Percentiles rank a stretch among this genome's conserved stretches.
Conservation (phyloP, 1,139 yeast species). For the Nakaseomyces bracarensis region DNA sequence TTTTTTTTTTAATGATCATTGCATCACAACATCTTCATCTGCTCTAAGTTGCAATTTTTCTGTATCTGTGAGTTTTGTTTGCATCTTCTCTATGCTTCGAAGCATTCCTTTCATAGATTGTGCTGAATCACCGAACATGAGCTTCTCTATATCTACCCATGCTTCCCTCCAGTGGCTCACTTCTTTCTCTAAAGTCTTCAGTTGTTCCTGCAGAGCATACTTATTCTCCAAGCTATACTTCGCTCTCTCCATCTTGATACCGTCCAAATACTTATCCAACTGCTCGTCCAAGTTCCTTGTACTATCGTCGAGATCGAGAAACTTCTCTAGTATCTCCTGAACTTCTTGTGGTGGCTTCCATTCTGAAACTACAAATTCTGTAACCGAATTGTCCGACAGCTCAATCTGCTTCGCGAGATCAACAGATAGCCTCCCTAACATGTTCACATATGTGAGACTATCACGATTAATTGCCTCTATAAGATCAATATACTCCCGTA, state of each 20-base stretch:
- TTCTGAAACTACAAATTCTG: conserved; percentile 17
- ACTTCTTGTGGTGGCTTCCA: conserved; percentile 23
- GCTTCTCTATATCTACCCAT: conserved; percentile 26
- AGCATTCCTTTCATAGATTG: conserved; percentile 26
- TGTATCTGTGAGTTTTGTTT: conserved; percentile 5
- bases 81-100: conserved; percentile 17
- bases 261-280: conserved; percentile 22
- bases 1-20: neutral
- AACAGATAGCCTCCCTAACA: conserved; percentile 23
- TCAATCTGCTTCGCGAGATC: conserved; percentile 25
- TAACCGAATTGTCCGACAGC: conserved; percentile 17
- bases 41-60: neutral
- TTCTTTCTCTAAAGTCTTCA: conserved; percentile 21
- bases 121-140: conserved; percentile 29
- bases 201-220: conserved; percentile 21
- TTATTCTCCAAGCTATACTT: conserved; percentile 27
- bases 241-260: conserved; percentile 28
- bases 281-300: conserved; percentile 13
- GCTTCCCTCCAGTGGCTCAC: conserved; percentile 29
- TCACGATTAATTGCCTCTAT: conserved; percentile 17
- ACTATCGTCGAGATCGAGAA: conserved; percentile 15
- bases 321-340: conserved; percentile 18
- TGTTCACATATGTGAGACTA: conserved; percentile 22
- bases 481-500: conserved; percentile 14
- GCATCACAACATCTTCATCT: neutral